These are phyloP conservation scores for Acidiella bohemica DNA, from an alignment of 495 filamentous ascomycete species.

Conservation along the genomic window DNA sequence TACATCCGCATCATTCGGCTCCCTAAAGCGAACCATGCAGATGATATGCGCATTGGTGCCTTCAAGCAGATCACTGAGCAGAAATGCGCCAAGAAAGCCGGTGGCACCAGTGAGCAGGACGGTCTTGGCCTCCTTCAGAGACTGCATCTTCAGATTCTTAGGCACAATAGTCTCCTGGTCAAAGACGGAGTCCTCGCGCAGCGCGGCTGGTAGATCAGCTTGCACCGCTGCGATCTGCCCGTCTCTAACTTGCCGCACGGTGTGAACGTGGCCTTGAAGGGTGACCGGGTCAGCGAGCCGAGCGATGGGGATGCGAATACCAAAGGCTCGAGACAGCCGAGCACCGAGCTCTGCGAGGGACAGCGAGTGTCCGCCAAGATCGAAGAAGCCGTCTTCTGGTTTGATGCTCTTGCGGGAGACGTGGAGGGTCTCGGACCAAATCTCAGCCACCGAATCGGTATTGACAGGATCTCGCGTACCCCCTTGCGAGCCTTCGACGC, in stretches of 20 bases:
- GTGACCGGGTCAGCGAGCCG: constrained; percentile 50
- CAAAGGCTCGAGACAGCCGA: constrained; percentile 43
- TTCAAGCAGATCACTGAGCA: constrained; percentile 62
- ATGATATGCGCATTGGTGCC: constrained; percentile 49
- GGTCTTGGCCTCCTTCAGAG: constrained; percentile 44
- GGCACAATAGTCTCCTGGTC: constrained; percentile 43
- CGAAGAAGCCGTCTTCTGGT: constrained; percentile 54
- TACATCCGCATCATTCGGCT: constrained; percentile 40
- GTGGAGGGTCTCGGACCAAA: constrained; percentile 49
- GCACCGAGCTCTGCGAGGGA: constrained; percentile 52
- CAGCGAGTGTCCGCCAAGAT: constrained; percentile 55
- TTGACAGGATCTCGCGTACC: constrained; percentile 36
- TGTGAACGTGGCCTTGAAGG: constrained; percentile 46
- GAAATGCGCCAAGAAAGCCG: constrained; percentile 76
- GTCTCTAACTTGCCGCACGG: constrained; percentile 43
- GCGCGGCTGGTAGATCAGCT: constrained; percentile 46
- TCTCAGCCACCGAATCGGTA: constrained; percentile 41
- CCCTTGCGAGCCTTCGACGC: constrained; percentile 27
- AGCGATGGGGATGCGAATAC: constrained; percentile 48
- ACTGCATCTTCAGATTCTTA: constrained; percentile 34
- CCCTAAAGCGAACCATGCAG: constrained; percentile 51
- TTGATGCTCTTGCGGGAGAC: constrained; percentile 39
- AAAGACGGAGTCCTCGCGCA: constrained; percentile 45
- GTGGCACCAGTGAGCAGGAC: constrained; percentile 87
- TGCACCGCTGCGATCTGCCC: constrained; percentile 53